A percentile compares a stretch with the other conserved stretches of the same genome.
Conservation (phyloP, 768 basidiomycete genomes). For the Suillus fuscotomentosus region DNA sequence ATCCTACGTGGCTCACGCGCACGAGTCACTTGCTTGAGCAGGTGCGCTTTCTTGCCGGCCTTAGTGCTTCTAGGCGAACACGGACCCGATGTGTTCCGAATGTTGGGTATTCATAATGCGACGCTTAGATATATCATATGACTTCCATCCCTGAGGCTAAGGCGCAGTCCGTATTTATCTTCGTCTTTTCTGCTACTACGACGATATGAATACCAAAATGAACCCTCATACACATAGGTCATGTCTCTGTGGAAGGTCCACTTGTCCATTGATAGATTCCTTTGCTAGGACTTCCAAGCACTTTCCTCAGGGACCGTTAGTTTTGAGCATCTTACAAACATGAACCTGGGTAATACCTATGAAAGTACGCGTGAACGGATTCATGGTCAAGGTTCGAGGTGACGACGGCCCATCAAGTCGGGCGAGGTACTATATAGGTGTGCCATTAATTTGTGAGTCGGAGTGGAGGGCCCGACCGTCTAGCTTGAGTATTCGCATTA, state of each 20-base stretch:
- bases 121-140: neutral
- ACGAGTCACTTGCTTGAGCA: neutral
- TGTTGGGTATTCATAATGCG: neutral
- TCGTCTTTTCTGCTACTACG: neutral
- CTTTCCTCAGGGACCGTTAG: neutral
- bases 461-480: neutral
- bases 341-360: neutral
- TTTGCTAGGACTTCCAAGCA: neutral
- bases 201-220: neutral
- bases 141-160: neutral
- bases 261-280: neutral
- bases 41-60: neutral
- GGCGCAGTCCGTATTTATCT: neutral
- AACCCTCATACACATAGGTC: neutral
- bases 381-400: neutral
- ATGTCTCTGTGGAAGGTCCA: neutral
- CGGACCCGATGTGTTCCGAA: neutral
- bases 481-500: neutral
- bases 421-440: neutral
- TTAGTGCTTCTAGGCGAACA: neutral
- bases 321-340: neutral
- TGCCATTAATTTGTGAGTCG: neutral
- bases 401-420: neutral
- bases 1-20: neutral
- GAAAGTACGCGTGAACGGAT: neutral